These are phyloP conservation scores for Schizophyllum amplum DNA, from an alignment of 1,284 basidiomycete genomes.

Conservation along the genomic window DNA sequence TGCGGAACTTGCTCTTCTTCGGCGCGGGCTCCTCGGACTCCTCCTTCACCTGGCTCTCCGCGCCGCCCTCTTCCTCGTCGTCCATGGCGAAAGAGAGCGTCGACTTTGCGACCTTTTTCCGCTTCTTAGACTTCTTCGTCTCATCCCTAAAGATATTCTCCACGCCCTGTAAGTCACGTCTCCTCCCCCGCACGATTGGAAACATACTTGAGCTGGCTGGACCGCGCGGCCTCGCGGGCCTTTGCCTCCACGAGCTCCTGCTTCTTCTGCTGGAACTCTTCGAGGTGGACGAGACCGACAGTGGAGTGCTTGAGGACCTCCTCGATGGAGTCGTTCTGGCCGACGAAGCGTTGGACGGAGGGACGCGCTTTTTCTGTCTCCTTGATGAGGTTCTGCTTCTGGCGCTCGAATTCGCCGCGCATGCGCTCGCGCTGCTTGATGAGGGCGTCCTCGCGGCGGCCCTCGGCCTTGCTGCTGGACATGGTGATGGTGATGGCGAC, in stretches of 20 bases:
- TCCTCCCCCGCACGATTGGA: slow-evolving; percentile 10
- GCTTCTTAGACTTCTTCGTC: slow-evolving; percentile 83
- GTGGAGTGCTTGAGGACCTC: slow-evolving; percentile 91
- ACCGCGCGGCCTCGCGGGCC: slow-evolving; percentile 79
- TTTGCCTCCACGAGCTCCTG: slow-evolving; percentile 92
- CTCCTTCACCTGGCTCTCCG: slow-evolving; percentile 13
- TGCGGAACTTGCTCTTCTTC: slow-evolving; percentile 77
- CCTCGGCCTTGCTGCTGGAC: slow-evolving; percentile 65
- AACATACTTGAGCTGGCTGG: slow-evolving; percentile 80
- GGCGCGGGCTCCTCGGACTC: slow-evolving; percentile 22
- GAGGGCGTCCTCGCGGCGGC: slow-evolving; percentile 71
- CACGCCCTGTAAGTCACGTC: slow-evolving; percentile 61
- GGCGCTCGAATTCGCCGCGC: slow-evolving; percentile 84
- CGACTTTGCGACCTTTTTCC: slow-evolving; percentile 75
- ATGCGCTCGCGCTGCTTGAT: slow-evolving; percentile 75
- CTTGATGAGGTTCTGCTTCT: slow-evolving; percentile 75
- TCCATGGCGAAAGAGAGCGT: slow-evolving; percentile 89
- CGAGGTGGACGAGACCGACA: slow-evolving; percentile 86
- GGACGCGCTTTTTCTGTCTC: slow-evolving; percentile 82
- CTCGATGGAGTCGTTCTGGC: slow-evolving; percentile 92
- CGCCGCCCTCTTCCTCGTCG: slow-evolving; percentile 52
- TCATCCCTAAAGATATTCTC: slow-evolving; percentile 82
- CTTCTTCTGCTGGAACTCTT: slow-evolving; percentile 87
- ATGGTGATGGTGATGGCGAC: slow-evolving; percentile 27
- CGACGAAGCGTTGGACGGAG: slow-evolving; percentile 83